A percentile compares a stretch with the other conserved stretches of the same genome.
Conservation (phyloP, 768 basidiomycete species). For the Leucocoprinus leucothites region DNA sequence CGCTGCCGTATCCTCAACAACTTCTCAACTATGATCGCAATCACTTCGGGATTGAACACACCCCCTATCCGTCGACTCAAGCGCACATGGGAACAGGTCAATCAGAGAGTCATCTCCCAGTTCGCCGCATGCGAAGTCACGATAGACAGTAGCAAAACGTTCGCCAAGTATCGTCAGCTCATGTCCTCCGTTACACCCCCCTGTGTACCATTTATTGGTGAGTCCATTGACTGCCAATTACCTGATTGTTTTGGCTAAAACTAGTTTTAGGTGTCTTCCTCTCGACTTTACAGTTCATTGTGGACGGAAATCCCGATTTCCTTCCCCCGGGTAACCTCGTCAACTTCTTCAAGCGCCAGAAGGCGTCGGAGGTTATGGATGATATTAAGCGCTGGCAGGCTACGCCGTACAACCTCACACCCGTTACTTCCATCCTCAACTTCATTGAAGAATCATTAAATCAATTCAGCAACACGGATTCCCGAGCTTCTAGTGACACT, state of each 20-base stretch:
- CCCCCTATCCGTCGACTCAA: slow-evolving; percentile 91
- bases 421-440: slow-evolving; percentile 60
- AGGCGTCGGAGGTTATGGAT: slow-evolving; percentile 93
- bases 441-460: slow-evolving; percentile 81
- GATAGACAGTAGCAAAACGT: slow-evolving; percentile 92
- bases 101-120: slow-evolving; percentile 65
- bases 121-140: slow-evolving; percentile 84
- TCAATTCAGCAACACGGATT: slow-evolving; percentile 54
- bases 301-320: slow-evolving; percentile 91
- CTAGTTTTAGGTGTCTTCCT: slow-evolving; percentile 81
- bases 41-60: slow-evolving; percentile 91
- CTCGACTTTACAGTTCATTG: slow-evolving; percentile 95
- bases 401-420: slow-evolving; percentile 80
- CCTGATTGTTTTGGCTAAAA: not conserved
- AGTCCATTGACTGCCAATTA: slow-evolving; percentile 21
- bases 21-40: slow-evolving; percentile 96
- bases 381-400: slow-evolving; percentile 97
- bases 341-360: slow-evolving; percentile 95
- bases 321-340: slow-evolving; percentile 68
- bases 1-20: slow-evolving; percentile 88
- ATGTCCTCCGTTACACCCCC: slow-evolving; percentile 85
- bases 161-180: slow-evolving; percentile 84
- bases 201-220: slow-evolving; percentile 96
- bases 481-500: slow-evolving; percentile 65
- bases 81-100: slow-evolving; percentile 91